Percentiles rank a stretch among this genome's conserved stretches.
Evolutionary conservation across 495 filamentous ascomycete species (phyloP).

Genomic region (Delitschia confertaspora): DNA sequence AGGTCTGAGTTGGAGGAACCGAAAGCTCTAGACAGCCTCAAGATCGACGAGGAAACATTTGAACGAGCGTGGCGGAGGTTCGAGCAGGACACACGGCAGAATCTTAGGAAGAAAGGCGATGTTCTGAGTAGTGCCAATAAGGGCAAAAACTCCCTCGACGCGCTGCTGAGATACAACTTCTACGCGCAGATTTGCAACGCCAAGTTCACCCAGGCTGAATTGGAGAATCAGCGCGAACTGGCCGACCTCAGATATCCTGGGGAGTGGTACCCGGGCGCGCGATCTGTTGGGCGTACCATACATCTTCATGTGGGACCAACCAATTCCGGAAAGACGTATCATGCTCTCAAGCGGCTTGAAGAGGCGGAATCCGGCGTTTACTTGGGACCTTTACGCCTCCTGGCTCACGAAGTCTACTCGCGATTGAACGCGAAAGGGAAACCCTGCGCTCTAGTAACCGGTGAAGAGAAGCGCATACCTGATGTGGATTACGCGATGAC

Average conservation of each 20-base stretch:
- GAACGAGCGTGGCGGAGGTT: conserved; percentile 14
- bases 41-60: conserved; percentile 10
- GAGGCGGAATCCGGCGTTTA: conserved; percentile 69
- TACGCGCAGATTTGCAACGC: conserved; percentile 45
- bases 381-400: conserved; percentile 78
- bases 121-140: background rate
- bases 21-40: conserved; percentile 11
- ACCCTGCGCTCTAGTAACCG: conserved; percentile 73
- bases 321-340: conserved; percentile 97
- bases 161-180: conserved; percentile 51
- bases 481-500: conserved; percentile 42
- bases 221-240: conserved; percentile 53
- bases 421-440: conserved; percentile 69
- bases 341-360: conserved; percentile 81
- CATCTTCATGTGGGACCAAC: conserved; percentile 96
- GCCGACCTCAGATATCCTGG: conserved; percentile 75
- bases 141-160: conserved; percentile 8
- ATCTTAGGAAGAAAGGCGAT: too few relatives aligned
- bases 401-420: conserved; percentile 88
- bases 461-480: conserved; percentile 68
- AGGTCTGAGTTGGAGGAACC: conserved; percentile 5
- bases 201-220: conserved; percentile 41
- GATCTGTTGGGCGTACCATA: conserved; percentile 67
- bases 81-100: too few relatives aligned
- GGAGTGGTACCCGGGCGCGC: conserved; percentile 83